Base-by-base conservation (phyloP, 495 filamentous ascomycete species). In the Immersiella caudata region DNA sequence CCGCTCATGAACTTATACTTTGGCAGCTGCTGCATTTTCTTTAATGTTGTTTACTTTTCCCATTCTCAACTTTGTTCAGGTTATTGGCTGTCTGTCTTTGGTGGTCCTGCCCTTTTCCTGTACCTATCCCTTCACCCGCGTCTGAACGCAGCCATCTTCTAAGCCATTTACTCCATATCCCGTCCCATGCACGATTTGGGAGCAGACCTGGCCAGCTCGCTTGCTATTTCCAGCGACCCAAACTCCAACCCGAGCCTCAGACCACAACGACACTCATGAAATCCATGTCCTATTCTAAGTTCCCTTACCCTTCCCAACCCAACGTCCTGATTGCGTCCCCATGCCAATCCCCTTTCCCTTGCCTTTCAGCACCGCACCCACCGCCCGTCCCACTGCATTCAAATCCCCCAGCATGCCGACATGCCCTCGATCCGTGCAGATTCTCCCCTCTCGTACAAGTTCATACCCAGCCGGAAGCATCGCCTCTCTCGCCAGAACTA, bases 391-490 rank as follows among this genome's bases (percentile, higher is more conserved):
- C 0, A 97, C 89, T 0, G 87, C 92, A 70, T 91, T 88, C 64
- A 97, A 76, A 81, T 98, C 94, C 0, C 93, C 93, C 33, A 97
- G 72, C 68, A 97, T 79, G 4, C 89, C 90, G 22, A 97, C 88
- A 81, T 98, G 94, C 0, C 94, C 93, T 1, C 93, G 79, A 46
- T 96, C 93, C 66, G 88, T 93, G 64, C 85, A 89, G 12, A 97
- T 86, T 57, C 90, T 81, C 0, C 93, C 93, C 27, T 88, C 87
- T 66, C 81, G 85, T 1, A 87, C 90, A 61, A 89, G 79, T 60
- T 82, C 84, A 74, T 97, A 98, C 0, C 93, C 93, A 6, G 81
- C 77, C 0, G 94, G 94, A 67, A 96, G 74, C 93, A 96, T 95
- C 0, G 93, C 91, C 63, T 94, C 91, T 50, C 83, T 83, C 0